Evolutionary conservation across 768 basidiomycete genomes (phyloP).

Genomic region (Cytidiella melzeri): DNA sequence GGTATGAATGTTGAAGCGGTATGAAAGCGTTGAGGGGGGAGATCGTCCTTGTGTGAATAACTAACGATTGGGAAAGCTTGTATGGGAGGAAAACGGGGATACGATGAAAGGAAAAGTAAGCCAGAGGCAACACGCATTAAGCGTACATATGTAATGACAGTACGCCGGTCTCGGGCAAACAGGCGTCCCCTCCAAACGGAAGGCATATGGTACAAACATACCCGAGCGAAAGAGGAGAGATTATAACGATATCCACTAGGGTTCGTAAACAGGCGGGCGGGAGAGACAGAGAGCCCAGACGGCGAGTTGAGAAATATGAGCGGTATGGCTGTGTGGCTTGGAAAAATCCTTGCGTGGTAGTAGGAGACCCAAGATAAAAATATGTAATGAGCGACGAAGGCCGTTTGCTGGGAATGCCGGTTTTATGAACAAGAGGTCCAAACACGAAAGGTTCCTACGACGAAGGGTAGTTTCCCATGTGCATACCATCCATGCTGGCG

Average conservation of each 20-base stretch:
- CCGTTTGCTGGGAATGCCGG: neutral
- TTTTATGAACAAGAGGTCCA: neutral
- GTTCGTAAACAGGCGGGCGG: no score
- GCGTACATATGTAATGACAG: neutral
- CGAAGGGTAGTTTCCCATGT: constrained; percentile 1
- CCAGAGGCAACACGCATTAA: no score
- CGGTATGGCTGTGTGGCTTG: neutral
- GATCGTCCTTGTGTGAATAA: no score
- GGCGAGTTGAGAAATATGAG: neutral
- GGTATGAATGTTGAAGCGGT: no score
- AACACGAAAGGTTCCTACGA: neutral
- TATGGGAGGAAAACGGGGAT: no score
- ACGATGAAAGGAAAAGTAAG: no score
- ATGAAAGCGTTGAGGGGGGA: no score
- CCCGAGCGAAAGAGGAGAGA: no score
- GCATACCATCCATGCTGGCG: neutral
- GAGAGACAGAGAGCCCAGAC: neutral
- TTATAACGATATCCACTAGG: neutral
- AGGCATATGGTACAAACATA: neutral
- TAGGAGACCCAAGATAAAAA: neutral
- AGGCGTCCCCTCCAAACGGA: neutral
- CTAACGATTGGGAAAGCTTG: no score
- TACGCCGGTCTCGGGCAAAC: neutral
- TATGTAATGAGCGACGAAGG: neutral
- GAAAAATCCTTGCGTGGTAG: neutral